These are phyloP conservation scores for Penicillium occitanis DNA, from an alignment of 2,329 filamentous ascomycete genomes.

Conservation along the genomic window DNA sequence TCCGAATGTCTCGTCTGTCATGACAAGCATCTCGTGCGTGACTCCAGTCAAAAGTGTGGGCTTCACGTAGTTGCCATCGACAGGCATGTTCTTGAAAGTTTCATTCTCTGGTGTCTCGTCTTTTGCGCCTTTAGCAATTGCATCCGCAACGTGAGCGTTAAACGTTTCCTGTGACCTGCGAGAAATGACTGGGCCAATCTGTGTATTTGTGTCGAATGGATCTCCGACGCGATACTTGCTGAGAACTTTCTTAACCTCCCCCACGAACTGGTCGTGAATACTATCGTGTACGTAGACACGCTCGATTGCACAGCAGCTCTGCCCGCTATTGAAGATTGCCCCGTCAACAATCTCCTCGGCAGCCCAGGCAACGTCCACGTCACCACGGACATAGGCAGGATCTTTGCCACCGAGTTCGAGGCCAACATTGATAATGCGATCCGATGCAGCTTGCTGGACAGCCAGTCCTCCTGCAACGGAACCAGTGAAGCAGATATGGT, in stretches of 20 bases:
- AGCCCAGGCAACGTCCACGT: constrained; percentile 87
- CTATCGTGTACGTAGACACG: constrained; percentile 85
- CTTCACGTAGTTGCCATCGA: constrained; percentile 83
- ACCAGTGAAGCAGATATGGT: constrained; percentile 88
- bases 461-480: constrained; percentile 84
- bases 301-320: constrained; percentile 93
- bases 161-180: constrained; percentile 74
- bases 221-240: constrained; percentile 84
- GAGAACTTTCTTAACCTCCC: constrained; percentile 76
- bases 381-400: constrained; percentile 80
- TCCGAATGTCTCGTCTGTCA: constrained; percentile 94
- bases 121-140: constrained; percentile 76
- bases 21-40: constrained; percentile 79
- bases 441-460: constrained; percentile 79
- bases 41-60: constrained; percentile 80
- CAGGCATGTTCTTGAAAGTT: constrained; percentile 69
- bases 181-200: constrained; percentile 86
- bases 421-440: constrained; percentile 80
- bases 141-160: constrained; percentile 76
- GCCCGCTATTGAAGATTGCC: constrained; percentile 96
- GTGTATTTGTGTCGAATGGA: constrained; percentile 73
- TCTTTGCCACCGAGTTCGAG: constrained; percentile 95
- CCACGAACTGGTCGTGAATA: constrained; percentile 79
- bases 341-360: constrained; percentile 94
- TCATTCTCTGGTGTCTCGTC: constrained; percentile 80